Conservation (phyloP, 1,139 yeast genomes). For the Taiozyma sp. region DNA sequence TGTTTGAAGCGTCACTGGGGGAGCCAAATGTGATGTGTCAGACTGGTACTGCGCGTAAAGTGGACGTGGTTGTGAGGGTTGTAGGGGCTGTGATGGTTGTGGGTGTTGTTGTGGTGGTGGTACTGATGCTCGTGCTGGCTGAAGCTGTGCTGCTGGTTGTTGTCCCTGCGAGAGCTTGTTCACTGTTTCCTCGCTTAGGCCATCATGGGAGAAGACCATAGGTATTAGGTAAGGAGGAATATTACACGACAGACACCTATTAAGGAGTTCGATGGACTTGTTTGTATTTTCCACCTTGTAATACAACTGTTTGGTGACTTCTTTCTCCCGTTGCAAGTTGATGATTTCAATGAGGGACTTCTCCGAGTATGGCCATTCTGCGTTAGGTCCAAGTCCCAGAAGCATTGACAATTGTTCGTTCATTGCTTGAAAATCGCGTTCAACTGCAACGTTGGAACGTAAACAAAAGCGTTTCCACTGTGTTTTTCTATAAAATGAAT, state of each 20-base stretch:
- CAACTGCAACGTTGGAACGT: no score
- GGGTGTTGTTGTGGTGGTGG: constrained; percentile 8
- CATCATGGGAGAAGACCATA: constrained; percentile 39
- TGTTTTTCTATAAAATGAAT: no score
- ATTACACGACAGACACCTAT: constrained; percentile 55
- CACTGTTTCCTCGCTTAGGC: constrained; percentile 9
- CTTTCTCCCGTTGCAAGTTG: constrained; percentile 67
- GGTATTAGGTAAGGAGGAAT: constrained; percentile 71
- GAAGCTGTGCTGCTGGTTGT: constrained; percentile 5
- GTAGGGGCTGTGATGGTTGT: constrained; percentile 2
- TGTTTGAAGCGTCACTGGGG: constrained; percentile 14
- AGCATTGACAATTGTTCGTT: constrained; percentile 26
- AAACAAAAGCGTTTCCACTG: no score
- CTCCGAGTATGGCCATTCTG: constrained; percentile 57
- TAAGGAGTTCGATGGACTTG: constrained; percentile 55
- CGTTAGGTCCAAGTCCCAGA: constrained; percentile 45
- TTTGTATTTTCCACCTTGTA: constrained; percentile 61
- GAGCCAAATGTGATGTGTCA: constrained; percentile 12
- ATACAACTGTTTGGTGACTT: constrained; percentile 76
- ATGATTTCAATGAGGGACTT: constrained; percentile 58
- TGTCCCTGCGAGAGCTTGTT: constrained; percentile 7
- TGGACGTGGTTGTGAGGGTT: neutral
- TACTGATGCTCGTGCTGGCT: constrained; percentile 5
- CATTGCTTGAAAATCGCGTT: constrained; percentile 1
- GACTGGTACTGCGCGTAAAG: neutral